These are phyloP conservation scores for Cladosporium sp. DNA, from an alignment of 2,329 filamentous ascomycete species.

Conservation along the genomic window DNA sequence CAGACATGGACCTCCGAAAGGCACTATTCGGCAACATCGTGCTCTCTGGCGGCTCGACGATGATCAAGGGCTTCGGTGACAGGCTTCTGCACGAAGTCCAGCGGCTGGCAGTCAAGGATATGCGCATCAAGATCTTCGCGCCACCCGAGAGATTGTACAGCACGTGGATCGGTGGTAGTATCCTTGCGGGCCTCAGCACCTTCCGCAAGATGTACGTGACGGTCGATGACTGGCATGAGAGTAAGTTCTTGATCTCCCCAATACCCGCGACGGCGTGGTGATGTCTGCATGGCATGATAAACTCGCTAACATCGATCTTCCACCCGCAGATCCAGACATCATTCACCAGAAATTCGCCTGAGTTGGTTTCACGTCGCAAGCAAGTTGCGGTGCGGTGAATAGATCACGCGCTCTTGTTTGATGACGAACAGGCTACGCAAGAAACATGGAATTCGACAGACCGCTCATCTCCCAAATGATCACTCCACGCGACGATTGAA, in stretches of 20 bases:
- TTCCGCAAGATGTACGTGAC: conserved; percentile 99
- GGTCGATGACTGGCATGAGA: conserved; percentile 99
- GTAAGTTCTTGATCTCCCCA: conserved; percentile 23
- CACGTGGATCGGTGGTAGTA: conserved; percentile 98
- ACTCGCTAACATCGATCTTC: conserved; percentile 12
- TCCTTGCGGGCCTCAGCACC: conserved; percentile 91
- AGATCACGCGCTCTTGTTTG: conserved; percentile 14
- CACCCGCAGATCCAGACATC: conserved; percentile 68
- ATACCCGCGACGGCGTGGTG: not conserved
- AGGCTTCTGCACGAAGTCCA: conserved; percentile 88
- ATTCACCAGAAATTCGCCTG: conserved; percentile 96
- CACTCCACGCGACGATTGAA: not conserved
- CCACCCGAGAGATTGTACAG: conserved; percentile 97
- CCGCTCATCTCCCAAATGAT: not conserved
- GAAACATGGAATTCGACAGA: not conserved
- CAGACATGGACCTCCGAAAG: conserved; percentile 92
- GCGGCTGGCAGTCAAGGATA: conserved; percentile 91
- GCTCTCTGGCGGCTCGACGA: conserved; percentile 87
- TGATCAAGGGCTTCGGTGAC: conserved; percentile 96
- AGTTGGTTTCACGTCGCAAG: not conserved
- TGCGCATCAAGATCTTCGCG: conserved; percentile 98
- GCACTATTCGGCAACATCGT: conserved; percentile 95
- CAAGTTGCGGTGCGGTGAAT: not conserved
- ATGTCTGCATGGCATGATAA: not conserved
- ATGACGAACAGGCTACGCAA: not conserved